phyloP scores from a whole-genome alignment of 2,329 filamentous ascomycete species.

The Hypoxylon sp. region DNA sequence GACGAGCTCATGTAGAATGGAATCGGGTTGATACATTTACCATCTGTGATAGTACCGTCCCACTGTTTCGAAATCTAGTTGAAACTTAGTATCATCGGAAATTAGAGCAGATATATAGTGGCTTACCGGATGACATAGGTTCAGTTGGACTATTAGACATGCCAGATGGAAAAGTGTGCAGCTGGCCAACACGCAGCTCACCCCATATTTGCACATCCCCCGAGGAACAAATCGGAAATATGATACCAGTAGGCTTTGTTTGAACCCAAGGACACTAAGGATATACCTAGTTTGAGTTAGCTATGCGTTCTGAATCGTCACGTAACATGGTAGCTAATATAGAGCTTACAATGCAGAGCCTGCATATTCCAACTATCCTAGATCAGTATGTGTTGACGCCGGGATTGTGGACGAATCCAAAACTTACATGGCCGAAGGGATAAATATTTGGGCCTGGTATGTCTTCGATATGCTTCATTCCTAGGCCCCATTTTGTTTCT shows the following conservation, averaged over 20 bases:
- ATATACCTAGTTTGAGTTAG: conserved; percentile 29
- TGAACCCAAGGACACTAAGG: conserved; percentile 35
- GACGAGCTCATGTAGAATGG: conserved; percentile 25
- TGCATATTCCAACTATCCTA: conserved; percentile 31
- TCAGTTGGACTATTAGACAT: conserved; percentile 32
- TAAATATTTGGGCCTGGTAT: conserved; percentile 26
- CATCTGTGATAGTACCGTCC: conserved; percentile 21
- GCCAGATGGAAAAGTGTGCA: conserved; percentile 31
- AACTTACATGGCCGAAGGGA: conserved; percentile 32
- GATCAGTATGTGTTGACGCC: conserved; percentile 13
- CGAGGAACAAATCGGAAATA: conserved; percentile 34
- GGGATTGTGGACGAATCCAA: not conserved
- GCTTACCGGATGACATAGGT: conserved; percentile 34
- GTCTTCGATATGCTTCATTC: conserved; percentile 26
- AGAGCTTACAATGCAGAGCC: conserved; percentile 30
- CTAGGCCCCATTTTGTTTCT: conserved; percentile 41
- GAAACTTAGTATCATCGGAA: conserved; percentile 5
- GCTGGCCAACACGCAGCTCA: conserved; percentile 21
- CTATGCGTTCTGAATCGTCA: not conserved
- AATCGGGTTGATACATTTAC: conserved; percentile 22
- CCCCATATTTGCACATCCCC: conserved; percentile 29
- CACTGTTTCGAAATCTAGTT: conserved; percentile 30
- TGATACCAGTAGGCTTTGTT: conserved; percentile 30
- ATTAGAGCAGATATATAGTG: not conserved
- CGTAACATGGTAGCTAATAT: not conserved